phyloP scores from a whole-genome alignment of 2,329 filamentous ascomycete species.

The Acrocalymma vagum region DNA sequence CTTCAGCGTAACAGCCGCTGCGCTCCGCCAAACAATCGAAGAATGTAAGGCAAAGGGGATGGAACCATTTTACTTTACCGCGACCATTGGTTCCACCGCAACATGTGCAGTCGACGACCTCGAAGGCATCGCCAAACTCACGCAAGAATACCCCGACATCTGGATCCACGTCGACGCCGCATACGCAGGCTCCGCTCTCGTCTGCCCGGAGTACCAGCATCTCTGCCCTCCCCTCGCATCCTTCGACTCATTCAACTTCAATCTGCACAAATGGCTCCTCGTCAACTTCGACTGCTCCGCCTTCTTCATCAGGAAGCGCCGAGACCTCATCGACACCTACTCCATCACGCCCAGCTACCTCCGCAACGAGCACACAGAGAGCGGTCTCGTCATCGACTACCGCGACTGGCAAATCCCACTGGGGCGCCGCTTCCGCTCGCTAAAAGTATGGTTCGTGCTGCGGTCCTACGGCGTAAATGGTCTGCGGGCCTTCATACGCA shows the following conservation, averaged over 20 bases:
- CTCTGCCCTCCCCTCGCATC: constrained; percentile 67
- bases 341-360: constrained; percentile 84
- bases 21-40: constrained; percentile 69
- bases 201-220: constrained; percentile 82
- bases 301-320: constrained; percentile 78
- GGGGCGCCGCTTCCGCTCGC: constrained; percentile 82
- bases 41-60: constrained; percentile 74
- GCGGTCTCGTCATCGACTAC: constrained; percentile 90
- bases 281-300: constrained; percentile 88
- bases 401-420: constrained; percentile 97
- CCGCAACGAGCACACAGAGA: constrained; percentile 80
- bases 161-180: constrained; percentile 97
- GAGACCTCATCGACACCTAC: constrained; percentile 80
- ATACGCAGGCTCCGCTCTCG: constrained; percentile 85
- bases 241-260: constrained; percentile 92
- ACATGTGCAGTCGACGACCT: constrained; percentile 91
- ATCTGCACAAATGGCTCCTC: constrained; percentile 97
- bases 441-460: constrained; percentile 97
- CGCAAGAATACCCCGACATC: constrained; percentile 65
- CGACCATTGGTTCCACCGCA: constrained; percentile 85
- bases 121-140: constrained; percentile 68
- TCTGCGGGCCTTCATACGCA: constrained; percentile 75
- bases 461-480: constrained; percentile 82
- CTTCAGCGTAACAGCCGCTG: constrained; percentile 74
- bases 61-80: constrained; percentile 86